Conservation (phyloP, 2,329 filamentous ascomycete genomes). For the Aspergillus unguis region DNA sequence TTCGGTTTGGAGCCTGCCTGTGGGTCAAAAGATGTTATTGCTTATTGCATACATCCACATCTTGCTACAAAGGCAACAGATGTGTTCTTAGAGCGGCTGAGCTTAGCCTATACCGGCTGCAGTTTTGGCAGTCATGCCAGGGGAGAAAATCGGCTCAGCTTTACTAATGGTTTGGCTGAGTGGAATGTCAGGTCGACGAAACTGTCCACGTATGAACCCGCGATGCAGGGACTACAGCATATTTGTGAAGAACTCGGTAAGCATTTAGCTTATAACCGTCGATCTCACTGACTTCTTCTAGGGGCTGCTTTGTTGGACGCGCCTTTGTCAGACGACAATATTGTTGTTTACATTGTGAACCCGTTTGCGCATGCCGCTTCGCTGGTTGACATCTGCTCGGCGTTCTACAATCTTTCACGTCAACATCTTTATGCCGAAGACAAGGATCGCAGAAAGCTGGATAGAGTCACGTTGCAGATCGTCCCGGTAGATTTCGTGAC, state of each 20-base stretch:
- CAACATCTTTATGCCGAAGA: slow-evolving; percentile 46
- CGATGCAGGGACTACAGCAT: slow-evolving; percentile 33
- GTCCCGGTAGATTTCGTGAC: slow-evolving; percentile 55
- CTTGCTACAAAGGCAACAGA: slow-evolving; percentile 46
- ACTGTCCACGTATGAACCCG: slow-evolving; percentile 28
- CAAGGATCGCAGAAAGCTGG: slow-evolving; percentile 28
- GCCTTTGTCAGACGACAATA: slow-evolving; percentile 37
- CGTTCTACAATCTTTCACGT: slow-evolving; percentile 57
- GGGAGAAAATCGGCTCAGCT: slow-evolving; percentile 40
- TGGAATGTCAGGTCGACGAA: slow-evolving; percentile 33
- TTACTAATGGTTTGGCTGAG: slow-evolving; percentile 35
- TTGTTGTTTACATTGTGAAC: slow-evolving; percentile 59
- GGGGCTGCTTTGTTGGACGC: slow-evolving; percentile 35
- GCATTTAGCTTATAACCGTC: slow-evolving; percentile 7
- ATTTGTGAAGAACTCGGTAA: slow-evolving; percentile 39
- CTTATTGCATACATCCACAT: slow-evolving; percentile 56
- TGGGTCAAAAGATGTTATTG: slow-evolving; percentile 55
- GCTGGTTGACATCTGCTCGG: slow-evolving; percentile 52
- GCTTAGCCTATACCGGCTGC: slow-evolving; percentile 55
- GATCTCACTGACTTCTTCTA: slow-evolving; percentile 20
- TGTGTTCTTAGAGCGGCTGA: slow-evolving; percentile 52
- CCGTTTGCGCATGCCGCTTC: slow-evolving; percentile 50
- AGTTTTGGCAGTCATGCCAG: slow-evolving; percentile 53
- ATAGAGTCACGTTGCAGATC: slow-evolving; percentile 57
- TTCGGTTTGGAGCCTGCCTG: slow-evolving; percentile 56